Evolutionary conservation across 2,329 filamentous ascomycete genomes (phyloP).

Genomic region (Apiospora pterosperma): DNA sequence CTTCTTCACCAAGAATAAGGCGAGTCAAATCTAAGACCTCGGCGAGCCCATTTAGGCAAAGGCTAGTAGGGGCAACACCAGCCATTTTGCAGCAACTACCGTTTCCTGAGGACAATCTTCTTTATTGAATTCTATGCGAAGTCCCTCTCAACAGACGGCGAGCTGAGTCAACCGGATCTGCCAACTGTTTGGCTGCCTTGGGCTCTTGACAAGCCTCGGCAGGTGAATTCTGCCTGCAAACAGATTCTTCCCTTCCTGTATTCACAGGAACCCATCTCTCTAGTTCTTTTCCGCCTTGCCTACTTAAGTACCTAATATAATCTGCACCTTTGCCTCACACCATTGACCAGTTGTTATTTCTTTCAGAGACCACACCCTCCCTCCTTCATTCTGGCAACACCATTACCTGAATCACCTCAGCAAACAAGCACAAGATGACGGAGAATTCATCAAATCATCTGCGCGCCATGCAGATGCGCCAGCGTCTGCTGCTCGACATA

Average conservation of each 20-base stretch:
- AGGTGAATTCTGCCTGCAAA: not conserved
- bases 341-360: no score
- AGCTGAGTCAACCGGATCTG: not conserved
- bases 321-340: not conserved
- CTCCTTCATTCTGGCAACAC: not conserved
- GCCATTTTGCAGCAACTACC: not conserved
- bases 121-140: not conserved
- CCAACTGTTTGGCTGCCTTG: not conserved
- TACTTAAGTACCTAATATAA: no score
- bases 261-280: not conserved
- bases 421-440: not conserved
- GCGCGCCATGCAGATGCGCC: not conserved
- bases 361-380: not conserved
- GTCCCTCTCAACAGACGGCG: not conserved
- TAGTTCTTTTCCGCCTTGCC: no score
- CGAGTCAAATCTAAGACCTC: not conserved
- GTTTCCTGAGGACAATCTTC: not conserved
- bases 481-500: slow-evolving; percentile 40
- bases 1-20: not conserved
- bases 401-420: not conserved
- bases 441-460: not conserved
- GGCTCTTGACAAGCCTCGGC: not conserved
- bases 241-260: not conserved
- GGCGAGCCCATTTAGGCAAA: not conserved
- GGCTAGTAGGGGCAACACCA: not conserved